Evolutionary conservation across 1,284 basidiomycete genomes (phyloP).

Genomic region (Cutaneotrichosporon dermatis): DNA sequence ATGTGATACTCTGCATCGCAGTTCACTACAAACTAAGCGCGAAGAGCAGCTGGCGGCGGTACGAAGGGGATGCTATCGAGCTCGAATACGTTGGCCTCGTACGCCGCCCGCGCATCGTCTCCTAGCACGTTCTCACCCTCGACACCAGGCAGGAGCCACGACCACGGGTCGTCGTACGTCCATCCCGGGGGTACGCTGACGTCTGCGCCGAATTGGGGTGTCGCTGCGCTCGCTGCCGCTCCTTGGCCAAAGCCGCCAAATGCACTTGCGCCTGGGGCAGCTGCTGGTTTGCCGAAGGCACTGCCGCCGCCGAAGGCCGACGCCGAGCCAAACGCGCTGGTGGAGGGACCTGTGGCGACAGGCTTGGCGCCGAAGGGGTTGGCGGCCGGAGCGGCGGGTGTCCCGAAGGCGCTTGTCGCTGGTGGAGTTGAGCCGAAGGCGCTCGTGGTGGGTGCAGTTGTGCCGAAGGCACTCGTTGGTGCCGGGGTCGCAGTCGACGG

Average conservation of each 20-base stretch:
- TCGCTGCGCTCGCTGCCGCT: neutral
- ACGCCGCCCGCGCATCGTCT: constrained; percentile 57
- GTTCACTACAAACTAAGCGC: constrained; percentile 10
- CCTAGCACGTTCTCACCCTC: constrained; percentile 18
- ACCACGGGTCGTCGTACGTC: constrained; percentile 45
- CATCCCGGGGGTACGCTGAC: constrained; percentile 50
- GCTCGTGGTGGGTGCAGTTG: constrained; percentile 15
- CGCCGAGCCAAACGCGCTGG: constrained; percentile 4
- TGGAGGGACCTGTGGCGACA: neutral
- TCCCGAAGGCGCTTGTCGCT: constrained; percentile 37
- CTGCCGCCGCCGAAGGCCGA: constrained; percentile 15
- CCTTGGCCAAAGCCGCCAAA: constrained; percentile 7
- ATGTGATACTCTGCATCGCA: neutral
- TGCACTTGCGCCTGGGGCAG: constrained; percentile 1
- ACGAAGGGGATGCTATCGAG: constrained; percentile 71
- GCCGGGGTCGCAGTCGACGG: neutral
- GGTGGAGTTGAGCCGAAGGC: constrained; percentile 37
- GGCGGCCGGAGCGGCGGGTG: neutral
- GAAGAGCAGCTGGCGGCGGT: constrained; percentile 63
- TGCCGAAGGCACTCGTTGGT: neutral
- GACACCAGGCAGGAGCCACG: constrained; percentile 20
- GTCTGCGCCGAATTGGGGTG: constrained; percentile 16
- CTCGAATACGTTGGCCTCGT: constrained; percentile 60
- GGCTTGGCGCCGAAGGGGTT: neutral
- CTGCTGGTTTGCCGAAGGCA: constrained; percentile 18